Evolutionary conservation across 2,329 filamentous ascomycete genomes (phyloP), one percentile per base, ranked within the genome.

Genomic region (Fusarium redolens): DNA sequence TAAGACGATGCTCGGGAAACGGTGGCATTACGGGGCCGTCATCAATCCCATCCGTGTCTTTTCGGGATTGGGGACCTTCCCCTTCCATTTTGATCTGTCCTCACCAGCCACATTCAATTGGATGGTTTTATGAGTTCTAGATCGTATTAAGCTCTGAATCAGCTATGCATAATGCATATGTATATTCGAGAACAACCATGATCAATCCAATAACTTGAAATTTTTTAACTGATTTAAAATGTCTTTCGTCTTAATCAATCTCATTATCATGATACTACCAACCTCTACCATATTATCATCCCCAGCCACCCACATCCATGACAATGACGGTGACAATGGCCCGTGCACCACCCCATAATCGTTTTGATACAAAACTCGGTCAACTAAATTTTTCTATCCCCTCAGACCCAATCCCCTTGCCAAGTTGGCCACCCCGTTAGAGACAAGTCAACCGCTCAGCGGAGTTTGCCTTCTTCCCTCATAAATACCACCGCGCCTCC

Each of bases 401-500:
- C 78, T 75, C 77, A 35, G 41, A 17, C 38, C 52, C 38, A 56
- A 74, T 65, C 59, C 70, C 61, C 75, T 76, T 75, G 74, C 75
- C 77, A 77, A 71, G 78, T 78, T 72, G 51, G 44, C 73, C 75
- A 74, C 82, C 81, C 82, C 82, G 82, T 75, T 84, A 83, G 75
- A 76, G 61, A 77, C 80, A 83, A 79, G 78, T 81, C 77, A 75
- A 78, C 78, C 74, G 77, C 76, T 78, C 77, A 75, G 73, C 78
- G 77, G 78, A 78, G 72, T 76, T 80, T 79, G 76, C 69, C 75
- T 79, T 79, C 78, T 77, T 81, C 81, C 79, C 82, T 84, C 82
- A 84, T 84, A 84, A 84, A 84, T 84, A 84, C 80, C 81, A 83
- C 80, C 77, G 82, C 82, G 82, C 82, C 82, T 82, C 82, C 83